Percentiles rank a stretch among this genome's conserved stretches.
phyloP scores from a whole-genome alignment of 331 rosid genomes.

The Erythrophleum ivorense region DNA sequence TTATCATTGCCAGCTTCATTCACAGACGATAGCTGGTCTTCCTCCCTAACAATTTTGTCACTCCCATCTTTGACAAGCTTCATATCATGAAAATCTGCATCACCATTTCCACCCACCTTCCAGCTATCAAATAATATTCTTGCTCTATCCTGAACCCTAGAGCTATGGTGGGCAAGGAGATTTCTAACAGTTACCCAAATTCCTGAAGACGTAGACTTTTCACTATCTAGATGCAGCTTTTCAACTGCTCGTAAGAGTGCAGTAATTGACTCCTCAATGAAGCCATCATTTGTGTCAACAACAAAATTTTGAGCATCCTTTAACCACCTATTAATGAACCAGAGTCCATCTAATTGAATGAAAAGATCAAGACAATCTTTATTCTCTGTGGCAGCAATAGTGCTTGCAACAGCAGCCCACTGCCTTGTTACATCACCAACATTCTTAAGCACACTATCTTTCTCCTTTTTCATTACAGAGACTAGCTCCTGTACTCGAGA shows the following conservation, averaged over 20 bases:
- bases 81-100: conserved; percentile 37
- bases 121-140: conserved; percentile 63
- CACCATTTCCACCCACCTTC: conserved; percentile 48
- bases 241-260: conserved; percentile 63
- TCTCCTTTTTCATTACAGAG: conserved; percentile 67
- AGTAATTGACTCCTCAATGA: conserved; percentile 62
- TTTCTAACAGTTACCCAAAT: conserved; percentile 60
- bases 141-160: conserved; percentile 61
- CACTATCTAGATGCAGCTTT: conserved; percentile 57
- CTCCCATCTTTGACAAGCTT: conserved; percentile 43
- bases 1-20: conserved; percentile 41
- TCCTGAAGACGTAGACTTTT: conserved; percentile 61
- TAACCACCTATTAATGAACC: conserved; percentile 67
- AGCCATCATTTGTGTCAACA: conserved; percentile 59
- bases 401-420: conserved; percentile 79
- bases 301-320: conserved; percentile 59
- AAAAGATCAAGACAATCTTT: conserved; percentile 76
- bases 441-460: conserved; percentile 58
- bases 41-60: conserved; percentile 47
- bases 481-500: conserved; percentile 71
- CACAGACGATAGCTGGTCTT: conserved; percentile 42
- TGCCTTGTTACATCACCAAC: conserved; percentile 70
- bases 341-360: conserved; percentile 66
- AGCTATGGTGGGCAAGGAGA: conserved; percentile 59
- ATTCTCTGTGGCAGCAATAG: conserved; percentile 72